These are phyloP conservation scores for Dovyalis caffra DNA, from an alignment of 345 rosid genomes.

Conservation along the genomic window DNA sequence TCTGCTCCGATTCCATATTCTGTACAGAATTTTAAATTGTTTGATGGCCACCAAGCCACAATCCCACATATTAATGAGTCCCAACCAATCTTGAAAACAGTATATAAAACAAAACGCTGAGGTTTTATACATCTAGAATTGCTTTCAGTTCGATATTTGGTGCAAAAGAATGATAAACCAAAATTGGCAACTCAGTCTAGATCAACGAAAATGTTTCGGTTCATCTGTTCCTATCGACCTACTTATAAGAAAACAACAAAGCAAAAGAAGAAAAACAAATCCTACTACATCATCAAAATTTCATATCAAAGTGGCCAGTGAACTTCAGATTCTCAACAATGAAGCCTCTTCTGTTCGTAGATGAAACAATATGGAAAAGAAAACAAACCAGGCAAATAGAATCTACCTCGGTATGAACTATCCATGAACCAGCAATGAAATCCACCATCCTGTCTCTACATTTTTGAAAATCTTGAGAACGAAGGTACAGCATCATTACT, in stretches of 20 bases:
- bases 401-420: neutral
- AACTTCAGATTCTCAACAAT: neutral
- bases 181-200: slow-evolving; percentile 1
- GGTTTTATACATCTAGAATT: neutral
- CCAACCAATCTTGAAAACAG: neutral
- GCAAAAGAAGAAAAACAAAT: neutral
- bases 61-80: neutral
- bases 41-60: neutral
- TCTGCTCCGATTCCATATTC: neutral
- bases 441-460: slow-evolving; percentile 1
- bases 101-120: neutral
- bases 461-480: slow-evolving; percentile 1
- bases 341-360: neutral
- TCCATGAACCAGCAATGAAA: slow-evolving; percentile 7
- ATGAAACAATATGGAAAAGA: neutral
- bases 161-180: slow-evolving; percentile 2
- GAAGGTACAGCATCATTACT: neutral
- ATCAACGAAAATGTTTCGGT: neutral
- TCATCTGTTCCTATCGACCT: neutral
- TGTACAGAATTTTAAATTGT: neutral
- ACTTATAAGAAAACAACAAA: neutral
- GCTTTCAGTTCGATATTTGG: neutral
- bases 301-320: neutral
- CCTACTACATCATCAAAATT: neutral
- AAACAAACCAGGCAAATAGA: neutral